Evolutionary conservation across 2,329 filamentous ascomycete species (phyloP), one percentile per base, ranked within the genome.

Genomic region (Microdochium paspali): DNA sequence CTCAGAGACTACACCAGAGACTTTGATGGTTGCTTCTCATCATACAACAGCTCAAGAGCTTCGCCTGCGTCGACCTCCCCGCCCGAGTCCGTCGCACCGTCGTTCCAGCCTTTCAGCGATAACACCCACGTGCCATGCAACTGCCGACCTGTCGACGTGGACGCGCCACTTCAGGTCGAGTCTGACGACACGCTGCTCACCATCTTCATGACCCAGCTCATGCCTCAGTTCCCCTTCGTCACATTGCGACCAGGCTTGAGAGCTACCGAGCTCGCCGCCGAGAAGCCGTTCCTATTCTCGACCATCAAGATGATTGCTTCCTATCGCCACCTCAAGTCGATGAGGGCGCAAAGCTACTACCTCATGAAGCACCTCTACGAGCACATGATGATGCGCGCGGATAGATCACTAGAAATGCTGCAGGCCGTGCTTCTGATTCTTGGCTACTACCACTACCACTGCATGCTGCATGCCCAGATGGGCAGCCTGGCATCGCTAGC

Each of bases 391-490:
- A 64, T 77, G 40, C 64, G 71, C 2, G 73, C 70, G 0, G 71
- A 74, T 46, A 61, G 72, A 15, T 76, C 74, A 0, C 51, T 78
- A 10, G 75, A 78, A 48, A 55, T 77, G 2, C 57, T 78, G 0
- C 64, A 72, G 47, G 70, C 72, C 0, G 66, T 78, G 3, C 56
- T 78, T 2, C 66, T 77, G 1, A 66, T 77, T 24, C 51, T 74
- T 2, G 68, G 68, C 0, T 78, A 68, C 65, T 76, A 77, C 47
- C 74, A 78, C 44, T 72, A 77, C 45, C 74, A 78, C 54, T 77
- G 74, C 52, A 66, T 76, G 51, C 65, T 72, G 57, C 74, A 78
- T 46, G 65, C 68, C 1, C 76, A 79, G 50, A 56, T 79, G 12
- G 70, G 70, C 53, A 77, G 74, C 46, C 59, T 79, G 3, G 56